A percentile compares a stretch with the other conserved stretches of the same genome.
Conservation (phyloP, 768 basidiomycete genomes). For the Porphyrellus cyaneotinctus region DNA sequence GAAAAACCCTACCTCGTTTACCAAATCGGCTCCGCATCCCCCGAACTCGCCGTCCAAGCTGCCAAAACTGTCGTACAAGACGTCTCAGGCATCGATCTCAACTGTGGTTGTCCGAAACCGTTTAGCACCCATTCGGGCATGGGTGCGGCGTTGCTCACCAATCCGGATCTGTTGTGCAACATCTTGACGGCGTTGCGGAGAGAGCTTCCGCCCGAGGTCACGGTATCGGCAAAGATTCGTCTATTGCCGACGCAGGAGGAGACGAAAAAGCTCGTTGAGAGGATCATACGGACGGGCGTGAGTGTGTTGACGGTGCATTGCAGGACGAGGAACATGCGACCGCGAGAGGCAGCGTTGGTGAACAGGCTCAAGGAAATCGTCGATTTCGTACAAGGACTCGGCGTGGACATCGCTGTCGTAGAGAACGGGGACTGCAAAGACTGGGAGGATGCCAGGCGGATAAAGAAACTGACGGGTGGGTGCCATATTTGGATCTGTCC, state of each 20-base stretch:
- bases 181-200: conserved; percentile 78
- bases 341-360: conserved; percentile 72
- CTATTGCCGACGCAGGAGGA: conserved; percentile 82
- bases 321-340: conserved; percentile 88
- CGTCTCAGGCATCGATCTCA: conserved; percentile 92
- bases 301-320: conserved; percentile 92
- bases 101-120: conserved; percentile 96
- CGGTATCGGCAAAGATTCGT: conserved; percentile 93
- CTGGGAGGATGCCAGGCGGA: conserved; percentile 71
- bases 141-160: conserved; percentile 93
- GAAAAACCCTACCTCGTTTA: conserved; percentile 94
- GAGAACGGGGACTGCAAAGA: conserved; percentile 92
- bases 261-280: conserved; percentile 84
- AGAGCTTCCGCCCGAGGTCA: conserved; percentile 70
- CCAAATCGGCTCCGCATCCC: conserved; percentile 90
- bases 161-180: conserved; percentile 84
- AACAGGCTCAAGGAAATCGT: conserved; percentile 82
- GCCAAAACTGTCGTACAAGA: conserved; percentile 84
- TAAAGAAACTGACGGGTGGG: conserved; percentile 72
- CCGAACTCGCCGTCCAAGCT: conserved; percentile 88
- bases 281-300: conserved; percentile 84
- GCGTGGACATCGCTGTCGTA: conserved; percentile 78
- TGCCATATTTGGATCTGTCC: neutral
- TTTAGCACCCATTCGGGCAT: conserved; percentile 93
- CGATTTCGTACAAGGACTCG: conserved; percentile 71